These are phyloP conservation scores for Curvularia spicifera DNA, from an alignment of 2,329 filamentous ascomycete species.

Conservation along the genomic window DNA sequence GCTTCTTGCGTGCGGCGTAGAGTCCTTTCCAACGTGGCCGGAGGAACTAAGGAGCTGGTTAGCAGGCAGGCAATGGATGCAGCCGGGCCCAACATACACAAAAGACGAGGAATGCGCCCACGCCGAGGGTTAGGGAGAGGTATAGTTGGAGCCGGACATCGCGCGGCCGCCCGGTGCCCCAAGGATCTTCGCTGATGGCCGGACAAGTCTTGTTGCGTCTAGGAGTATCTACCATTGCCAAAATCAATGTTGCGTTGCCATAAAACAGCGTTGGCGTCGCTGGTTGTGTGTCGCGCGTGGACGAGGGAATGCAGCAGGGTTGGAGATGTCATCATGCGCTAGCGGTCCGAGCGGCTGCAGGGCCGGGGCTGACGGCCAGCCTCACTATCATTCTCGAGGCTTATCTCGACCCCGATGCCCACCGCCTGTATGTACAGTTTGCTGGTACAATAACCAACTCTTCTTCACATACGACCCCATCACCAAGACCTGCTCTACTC, in stretches of 20 bases:
- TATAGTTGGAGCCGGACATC: slow-evolving; percentile 68
- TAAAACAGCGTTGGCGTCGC: slow-evolving; percentile 17
- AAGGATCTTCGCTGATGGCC: slow-evolving; percentile 32
- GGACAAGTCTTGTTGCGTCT: slow-evolving; percentile 26
- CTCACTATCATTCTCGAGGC: neutral
- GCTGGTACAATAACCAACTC: no score
- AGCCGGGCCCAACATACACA: slow-evolving; percentile 62
- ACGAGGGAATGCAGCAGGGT: slow-evolving; percentile 4
- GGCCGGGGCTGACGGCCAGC: neutral
- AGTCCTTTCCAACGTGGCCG: slow-evolving; percentile 90
- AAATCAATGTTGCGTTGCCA: slow-evolving; percentile 16
- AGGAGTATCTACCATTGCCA: slow-evolving; percentile 32
- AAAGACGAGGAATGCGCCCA: slow-evolving; percentile 75
- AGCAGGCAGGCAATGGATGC: slow-evolving; percentile 23
- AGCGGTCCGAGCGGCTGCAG: slow-evolving; percentile 11
- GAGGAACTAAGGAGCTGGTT: slow-evolving; percentile 65
- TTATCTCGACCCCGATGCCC: neutral
- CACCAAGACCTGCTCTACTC: no score
- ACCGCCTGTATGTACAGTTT: neutral
- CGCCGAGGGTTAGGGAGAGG: slow-evolving; percentile 72
- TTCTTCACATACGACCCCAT: no score
- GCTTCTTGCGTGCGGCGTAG: slow-evolving; percentile 86
- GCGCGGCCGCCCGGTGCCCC: slow-evolving; percentile 48
- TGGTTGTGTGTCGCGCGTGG: slow-evolving; percentile 11
- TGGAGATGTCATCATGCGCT: slow-evolving; percentile 18